Percentiles rank a stretch among this genome's conserved stretches.
These are phyloP conservation scores for Phialophora verrucosa DNA, from an alignment of 2,329 filamentous ascomycete genomes.

Conservation along the genomic window DNA sequence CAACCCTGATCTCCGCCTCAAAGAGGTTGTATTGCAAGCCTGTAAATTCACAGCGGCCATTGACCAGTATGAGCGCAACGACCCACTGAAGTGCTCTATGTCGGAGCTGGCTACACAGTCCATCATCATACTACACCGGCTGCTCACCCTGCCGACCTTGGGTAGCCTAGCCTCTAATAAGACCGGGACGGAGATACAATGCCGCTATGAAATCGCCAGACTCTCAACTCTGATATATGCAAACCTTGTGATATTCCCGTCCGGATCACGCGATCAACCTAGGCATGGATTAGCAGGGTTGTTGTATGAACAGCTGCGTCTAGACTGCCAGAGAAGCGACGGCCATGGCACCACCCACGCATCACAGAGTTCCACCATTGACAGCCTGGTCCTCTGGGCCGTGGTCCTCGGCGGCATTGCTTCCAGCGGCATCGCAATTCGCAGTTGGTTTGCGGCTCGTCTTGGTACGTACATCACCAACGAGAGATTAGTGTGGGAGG, in stretches of 20 bases:
- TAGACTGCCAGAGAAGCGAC: not conserved
- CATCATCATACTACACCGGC: slow-evolving; percentile 15
- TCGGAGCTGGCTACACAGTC: slow-evolving; percentile 9
- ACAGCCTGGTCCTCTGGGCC: slow-evolving; percentile 14
- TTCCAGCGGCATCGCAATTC: not conserved
- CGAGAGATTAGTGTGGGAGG: not conserved
- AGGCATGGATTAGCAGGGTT: not conserved
- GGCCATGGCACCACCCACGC: not conserved
- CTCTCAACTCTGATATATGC: slow-evolving; percentile 13
- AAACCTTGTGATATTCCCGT: slow-evolving; percentile 12
- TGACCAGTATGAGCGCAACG: slow-evolving; percentile 13
- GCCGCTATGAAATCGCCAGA: slow-evolving; percentile 3
- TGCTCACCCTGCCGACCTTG: slow-evolving; percentile 7
- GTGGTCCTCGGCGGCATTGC: slow-evolving; percentile 15
- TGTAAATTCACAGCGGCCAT: slow-evolving; percentile 7
- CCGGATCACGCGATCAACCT: not conserved
- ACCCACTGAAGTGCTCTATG: not conserved
- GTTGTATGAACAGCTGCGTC: not conserved
- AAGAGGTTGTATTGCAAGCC: slow-evolving; percentile 1
- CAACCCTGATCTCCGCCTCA: not conserved
- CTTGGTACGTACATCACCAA: slow-evolving; percentile 35
- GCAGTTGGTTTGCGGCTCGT: slow-evolving; percentile 5
- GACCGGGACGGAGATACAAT: not conserved
- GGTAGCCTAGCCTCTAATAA: not conserved
- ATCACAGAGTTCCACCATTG: not conserved